phyloP scores from a whole-genome alignment of 148 eudicot genomes.

The Pharnaceum exiguum region DNA sequence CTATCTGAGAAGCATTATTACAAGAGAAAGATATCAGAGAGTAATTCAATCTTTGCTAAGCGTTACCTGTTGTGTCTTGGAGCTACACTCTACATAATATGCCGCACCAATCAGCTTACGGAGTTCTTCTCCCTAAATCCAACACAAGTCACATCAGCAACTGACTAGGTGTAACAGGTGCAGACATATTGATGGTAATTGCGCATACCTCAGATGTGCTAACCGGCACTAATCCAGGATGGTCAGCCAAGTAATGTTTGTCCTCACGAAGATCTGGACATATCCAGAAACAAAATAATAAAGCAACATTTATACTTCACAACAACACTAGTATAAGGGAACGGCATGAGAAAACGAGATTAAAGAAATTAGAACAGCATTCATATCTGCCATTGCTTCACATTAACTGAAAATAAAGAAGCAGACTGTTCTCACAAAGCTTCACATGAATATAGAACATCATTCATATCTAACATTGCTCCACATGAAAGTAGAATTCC shows the following conservation, averaged over 20 bases:
- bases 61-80: slow-evolving; percentile 95
- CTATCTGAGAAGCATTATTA: background rate
- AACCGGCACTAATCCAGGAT: slow-evolving; percentile 94
- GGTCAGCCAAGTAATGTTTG: slow-evolving; percentile 92
- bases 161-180: background rate
- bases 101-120: slow-evolving; percentile 94
- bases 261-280: slow-evolving; percentile 84
- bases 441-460: too few relatives aligned
- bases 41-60: background rate
- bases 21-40: background rate
- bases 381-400: too few relatives aligned
- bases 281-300: slow-evolving; percentile 6
- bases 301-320: too few relatives aligned
- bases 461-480: too few relatives aligned
- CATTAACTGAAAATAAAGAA: too few relatives aligned
- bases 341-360: too few relatives aligned
- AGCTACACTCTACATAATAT: slow-evolving; percentile 91
- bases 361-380: too few relatives aligned
- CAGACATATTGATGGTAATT: slow-evolving; percentile 1
- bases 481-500: too few relatives aligned
- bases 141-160: slow-evolving; percentile 4
- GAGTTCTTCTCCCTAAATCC: slow-evolving; percentile 84
- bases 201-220: slow-evolving; percentile 65
- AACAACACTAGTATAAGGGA: too few relatives aligned
- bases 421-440: too few relatives aligned